A percentile compares a stretch with the other conserved stretches of the same genome.
Conservation (phyloP, 179 eudicot species). For the Camellia oleifera region DNA sequence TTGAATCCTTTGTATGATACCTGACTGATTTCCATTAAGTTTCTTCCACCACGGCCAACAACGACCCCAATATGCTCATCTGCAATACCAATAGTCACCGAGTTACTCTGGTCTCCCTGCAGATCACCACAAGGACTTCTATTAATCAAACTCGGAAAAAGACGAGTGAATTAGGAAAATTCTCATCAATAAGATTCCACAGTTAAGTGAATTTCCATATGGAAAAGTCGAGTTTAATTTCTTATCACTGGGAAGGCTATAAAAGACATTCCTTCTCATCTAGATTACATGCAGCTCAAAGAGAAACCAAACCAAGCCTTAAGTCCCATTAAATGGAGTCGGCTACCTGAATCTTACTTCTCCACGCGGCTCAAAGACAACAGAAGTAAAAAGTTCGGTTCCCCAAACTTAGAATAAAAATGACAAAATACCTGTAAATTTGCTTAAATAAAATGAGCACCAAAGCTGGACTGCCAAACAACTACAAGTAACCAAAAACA, state of each 20-base stretch:
- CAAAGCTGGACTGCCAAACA: background rate
- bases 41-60: conserved; percentile 95
- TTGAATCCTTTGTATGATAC: conserved; percentile 22
- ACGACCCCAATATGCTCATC: conserved; percentile 94
- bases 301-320: no score
- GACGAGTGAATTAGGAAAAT: background rate
- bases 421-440: background rate
- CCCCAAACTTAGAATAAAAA: background rate
- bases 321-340: no score
- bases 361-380: background rate
- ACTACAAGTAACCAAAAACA: background rate
- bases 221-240: background rate
- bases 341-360: no score
- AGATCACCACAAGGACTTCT: conserved; percentile 13
- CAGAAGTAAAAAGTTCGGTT: background rate
- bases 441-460: conserved; percentile 3
- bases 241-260: background rate
- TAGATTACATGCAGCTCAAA: conserved; percentile 1
- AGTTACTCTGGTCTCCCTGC: conserved; percentile 67
- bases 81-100: conserved; percentile 84
- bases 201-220: background rate
- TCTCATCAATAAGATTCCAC: background rate
- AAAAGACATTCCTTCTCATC: background rate
- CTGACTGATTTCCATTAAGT: conserved; percentile 79
- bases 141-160: background rate